Evolutionary conservation across 441 rosid species (phyloP), one percentile per base, ranked within the genome.

Genomic region (Croton setiger): DNA sequence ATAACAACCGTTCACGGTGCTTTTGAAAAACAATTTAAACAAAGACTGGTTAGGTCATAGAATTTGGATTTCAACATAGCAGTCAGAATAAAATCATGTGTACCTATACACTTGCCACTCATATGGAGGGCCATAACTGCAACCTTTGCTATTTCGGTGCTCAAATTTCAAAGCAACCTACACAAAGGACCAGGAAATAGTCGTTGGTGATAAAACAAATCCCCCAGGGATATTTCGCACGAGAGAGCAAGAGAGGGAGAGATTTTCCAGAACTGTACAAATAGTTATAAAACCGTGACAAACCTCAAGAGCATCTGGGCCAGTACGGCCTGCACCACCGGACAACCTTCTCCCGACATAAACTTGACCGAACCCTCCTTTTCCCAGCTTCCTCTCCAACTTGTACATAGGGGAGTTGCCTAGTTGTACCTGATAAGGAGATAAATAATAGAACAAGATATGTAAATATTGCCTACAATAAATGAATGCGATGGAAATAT

Each of bases 281-380:
- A n/a, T 23, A 21, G 54, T 23, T 61, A 70, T 33, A 69, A 57
- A 52, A 57, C 10, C 45, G 37, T 27, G 31, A 69, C 73, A 69
- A 77, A 84, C 91, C 87, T 86, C 89, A 60, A 83, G 41, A 58
- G 90, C 84, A 70, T 84, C 87, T 21, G 85, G 69, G 72, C 80
- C 81, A 35, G 78, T 80, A 66, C 57, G 78, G 52, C 80, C 47
- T 74, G 67, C 71, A 69, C 71, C 84, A 62, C 84, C 73, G 70
- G 83, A 63, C 55, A 75, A 71, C 53, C 90, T 84, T 60, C 92
- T 82, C 51, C 96, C 96, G 58, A 89, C 85, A 83, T 81, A 89
- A 49, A 89, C 96, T 84, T 89, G 96, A 66, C 96, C 92, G 82
- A 89, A 89, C 48, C 96, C 96, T 57, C 96, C 96, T 79, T 89